Base-by-base conservation (phyloP, 768 basidiomycete genomes). In the Austroboletus eburneus region DNA sequence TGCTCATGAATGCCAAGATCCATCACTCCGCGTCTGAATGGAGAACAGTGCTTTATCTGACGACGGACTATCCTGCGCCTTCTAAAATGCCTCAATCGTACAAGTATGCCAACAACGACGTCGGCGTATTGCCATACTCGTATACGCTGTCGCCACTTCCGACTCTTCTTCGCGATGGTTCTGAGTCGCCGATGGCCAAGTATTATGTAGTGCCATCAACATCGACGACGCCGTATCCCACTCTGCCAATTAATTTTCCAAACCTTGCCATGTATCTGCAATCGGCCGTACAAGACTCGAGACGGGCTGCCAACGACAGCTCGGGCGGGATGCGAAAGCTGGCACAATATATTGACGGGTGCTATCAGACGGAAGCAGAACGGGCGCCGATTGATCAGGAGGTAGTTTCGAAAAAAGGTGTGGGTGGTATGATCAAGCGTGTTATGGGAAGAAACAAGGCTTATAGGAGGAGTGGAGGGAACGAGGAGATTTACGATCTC, bases 401-500 rank as follows among this genome's bases (percentile, higher is more conserved):
- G 9, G 72, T 67, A 16, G 68, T 66, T 3, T 70, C 71, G 39
- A 69, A 66, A 43, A 55, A 43, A 42, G 70, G 74, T 20, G 70
- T 81, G 32, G 73, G 76, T 13, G 75, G 75, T 33, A 69, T 81
- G 51, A 72, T 85, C 55, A 80, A 79, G 63, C 77, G 79, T 34
- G 75, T 87, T 14, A 81, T 86, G 20, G 57, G 80, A 67, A 55
- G 73, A 70, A 50, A 69, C 45, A 77, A 69, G 54, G 62, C 67
- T 18, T 76, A 67, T 57, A 75, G 71, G 56, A 72, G 66, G 25
- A 70, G 77, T 5, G 72, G 77, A 39, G 73, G 76, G 36, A 91
- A 91, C 58, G 85, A 87, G 54, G 87, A 90, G 48, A 85, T 81
- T 9, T 91, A 84, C 51, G 85, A 88, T 34, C 74, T 89, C 10